These are phyloP conservation scores for Elongisporangium anandrum DNA, from an alignment of 352 stramenopile species.

Conservation along the genomic window DNA sequence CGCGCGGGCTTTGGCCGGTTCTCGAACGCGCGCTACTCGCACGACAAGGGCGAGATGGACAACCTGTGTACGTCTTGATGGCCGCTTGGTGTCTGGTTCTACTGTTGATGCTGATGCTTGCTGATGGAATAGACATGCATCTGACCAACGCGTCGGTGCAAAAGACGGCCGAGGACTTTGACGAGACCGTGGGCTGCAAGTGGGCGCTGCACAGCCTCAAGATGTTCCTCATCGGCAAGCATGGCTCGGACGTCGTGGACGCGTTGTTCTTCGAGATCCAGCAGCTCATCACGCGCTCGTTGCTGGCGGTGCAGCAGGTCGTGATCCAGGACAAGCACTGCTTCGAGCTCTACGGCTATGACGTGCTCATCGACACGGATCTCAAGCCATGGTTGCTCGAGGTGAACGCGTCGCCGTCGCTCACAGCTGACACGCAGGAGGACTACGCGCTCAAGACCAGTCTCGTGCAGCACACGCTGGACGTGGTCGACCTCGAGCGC, in stretches of 20 bases:
- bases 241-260: slow-evolving; percentile 56
- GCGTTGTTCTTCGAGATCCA: slow-evolving; percentile 83
- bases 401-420: slow-evolving; percentile 74
- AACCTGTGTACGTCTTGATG: slow-evolving; percentile 15
- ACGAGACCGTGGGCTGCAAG: slow-evolving; percentile 57
- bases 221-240: slow-evolving; percentile 61
- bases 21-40: slow-evolving; percentile 28
- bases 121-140: slow-evolving; percentile 79
- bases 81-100: not conserved
- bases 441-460: slow-evolving; percentile 86
- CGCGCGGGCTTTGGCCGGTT: slow-evolving; percentile 78
- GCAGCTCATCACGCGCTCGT: slow-evolving; percentile 75
- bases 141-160: slow-evolving; percentile 93
- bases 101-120: not conserved
- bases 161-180: slow-evolving; percentile 79
- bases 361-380: slow-evolving; percentile 80
- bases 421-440: slow-evolving; percentile 54
- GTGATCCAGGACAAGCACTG: slow-evolving; percentile 90
- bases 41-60: slow-evolving; percentile 22
- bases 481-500: slow-evolving; percentile 83
- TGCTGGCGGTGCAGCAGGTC: slow-evolving; percentile 78
- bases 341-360: slow-evolving; percentile 90
- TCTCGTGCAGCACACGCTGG: slow-evolving; percentile 84
- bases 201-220: slow-evolving; percentile 57
- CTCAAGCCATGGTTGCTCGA: slow-evolving; percentile 87